These are phyloP conservation scores for Melaleuca quinquenervia DNA, from an alignment of 345 rosid species.

Conservation along the genomic window DNA sequence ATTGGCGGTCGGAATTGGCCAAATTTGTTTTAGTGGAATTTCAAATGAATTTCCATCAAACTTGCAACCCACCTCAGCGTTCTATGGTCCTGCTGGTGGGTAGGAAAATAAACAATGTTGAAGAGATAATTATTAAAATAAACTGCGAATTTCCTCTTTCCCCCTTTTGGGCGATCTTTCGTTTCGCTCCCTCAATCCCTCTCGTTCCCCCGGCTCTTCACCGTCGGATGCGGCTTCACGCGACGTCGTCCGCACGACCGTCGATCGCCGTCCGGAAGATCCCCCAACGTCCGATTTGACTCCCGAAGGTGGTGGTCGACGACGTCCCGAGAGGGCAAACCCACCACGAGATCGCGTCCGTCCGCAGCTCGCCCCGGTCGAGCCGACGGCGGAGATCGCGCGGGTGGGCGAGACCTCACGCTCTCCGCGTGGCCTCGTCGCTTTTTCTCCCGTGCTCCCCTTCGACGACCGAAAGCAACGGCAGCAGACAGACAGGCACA, in stretches of 20 bases:
- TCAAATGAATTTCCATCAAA: background rate
- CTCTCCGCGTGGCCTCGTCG: background rate
- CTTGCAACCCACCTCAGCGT: background rate
- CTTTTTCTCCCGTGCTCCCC: background rate
- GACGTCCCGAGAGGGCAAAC: background rate
- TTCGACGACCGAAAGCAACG: background rate
- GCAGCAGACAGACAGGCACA: background rate
- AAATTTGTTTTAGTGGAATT: background rate
- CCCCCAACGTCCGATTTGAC: background rate
- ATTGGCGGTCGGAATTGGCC: background rate
- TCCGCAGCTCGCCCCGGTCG: background rate
- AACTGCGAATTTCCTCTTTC: too few relatives aligned
- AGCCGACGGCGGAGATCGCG: background rate
- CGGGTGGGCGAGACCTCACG: background rate
- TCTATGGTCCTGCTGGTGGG: too few relatives aligned
- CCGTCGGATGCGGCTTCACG: background rate
- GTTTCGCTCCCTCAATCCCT: too few relatives aligned
- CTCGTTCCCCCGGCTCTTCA: too few relatives aligned
- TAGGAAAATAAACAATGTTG: background rate
- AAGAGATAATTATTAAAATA: background rate
- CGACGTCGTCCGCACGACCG: background rate
- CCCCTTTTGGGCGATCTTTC: too few relatives aligned
- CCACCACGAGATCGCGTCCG: background rate
- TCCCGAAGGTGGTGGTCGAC: background rate
- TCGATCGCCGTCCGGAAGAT: background rate